Evolutionary conservation across 2,329 filamentous ascomycete genomes (phyloP).

Genomic region (Fusarium mundagurra): DNA sequence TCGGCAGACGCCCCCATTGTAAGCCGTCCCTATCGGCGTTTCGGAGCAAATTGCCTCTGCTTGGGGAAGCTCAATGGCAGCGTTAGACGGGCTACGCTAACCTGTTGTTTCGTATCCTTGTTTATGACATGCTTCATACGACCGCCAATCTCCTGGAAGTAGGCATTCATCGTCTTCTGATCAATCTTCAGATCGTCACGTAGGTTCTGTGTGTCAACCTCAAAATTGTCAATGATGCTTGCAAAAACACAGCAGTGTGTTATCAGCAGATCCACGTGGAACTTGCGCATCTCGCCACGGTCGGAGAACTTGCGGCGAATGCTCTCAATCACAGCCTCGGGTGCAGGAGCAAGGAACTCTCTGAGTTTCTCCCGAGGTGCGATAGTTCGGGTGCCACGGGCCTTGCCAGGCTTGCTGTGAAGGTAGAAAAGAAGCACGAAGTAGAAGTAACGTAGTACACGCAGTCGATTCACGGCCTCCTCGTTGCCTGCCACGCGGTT

Average conservation of each 20-base stretch:
- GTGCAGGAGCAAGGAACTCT: constrained; percentile 65
- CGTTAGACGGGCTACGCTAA: constrained; percentile 73
- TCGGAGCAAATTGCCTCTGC: constrained; percentile 50
- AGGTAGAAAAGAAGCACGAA: constrained; percentile 66
- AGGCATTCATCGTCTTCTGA: constrained; percentile 74
- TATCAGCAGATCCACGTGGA: constrained; percentile 75
- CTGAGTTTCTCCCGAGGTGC: constrained; percentile 71
- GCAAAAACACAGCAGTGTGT: constrained; percentile 78
- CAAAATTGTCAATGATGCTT: constrained; percentile 77
- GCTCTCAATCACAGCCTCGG: constrained; percentile 70
- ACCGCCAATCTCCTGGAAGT: constrained; percentile 81
- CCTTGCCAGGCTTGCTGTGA: constrained; percentile 56
- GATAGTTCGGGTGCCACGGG: constrained; percentile 60
- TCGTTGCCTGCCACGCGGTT: constrained; percentile 63
- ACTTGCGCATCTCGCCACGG: constrained; percentile 72
- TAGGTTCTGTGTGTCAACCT: constrained; percentile 75
- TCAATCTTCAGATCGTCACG: constrained; percentile 78
- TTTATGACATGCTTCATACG: constrained; percentile 69
- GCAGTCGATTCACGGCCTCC: constrained; percentile 62
- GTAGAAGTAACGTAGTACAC: constrained; percentile 68
- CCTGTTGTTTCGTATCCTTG: constrained; percentile 66
- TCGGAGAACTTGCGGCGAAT: constrained; percentile 77
- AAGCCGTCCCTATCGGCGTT: constrained; percentile 32
- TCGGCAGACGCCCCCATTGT: neutral
- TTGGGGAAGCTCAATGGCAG: constrained; percentile 88